Evolutionary conservation across 805 yeast genomes (phyloP).

Genomic region (Suhomyces prunicola): DNA sequence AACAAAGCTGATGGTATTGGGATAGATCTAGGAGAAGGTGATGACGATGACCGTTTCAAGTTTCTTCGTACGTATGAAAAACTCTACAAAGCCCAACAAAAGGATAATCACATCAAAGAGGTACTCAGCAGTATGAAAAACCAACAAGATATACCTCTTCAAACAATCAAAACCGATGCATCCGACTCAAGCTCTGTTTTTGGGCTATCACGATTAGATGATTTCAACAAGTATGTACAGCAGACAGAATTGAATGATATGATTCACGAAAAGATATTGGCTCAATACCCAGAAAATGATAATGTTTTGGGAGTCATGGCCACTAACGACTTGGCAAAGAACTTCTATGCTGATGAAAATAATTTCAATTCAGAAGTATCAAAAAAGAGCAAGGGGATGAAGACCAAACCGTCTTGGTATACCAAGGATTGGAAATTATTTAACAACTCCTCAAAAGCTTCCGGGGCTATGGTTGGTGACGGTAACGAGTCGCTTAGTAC

Average conservation of each 20-base stretch:
- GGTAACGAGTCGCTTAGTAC: slow-evolving; percentile 1
- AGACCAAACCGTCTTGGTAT: slow-evolving; percentile 13
- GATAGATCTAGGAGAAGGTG: not conserved
- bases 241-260: slow-evolving; percentile 33
- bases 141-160: slow-evolving; percentile 10
- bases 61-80: slow-evolving; percentile 24
- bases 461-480: not conserved
- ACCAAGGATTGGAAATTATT: slow-evolving; percentile 5
- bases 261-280: slow-evolving; percentile 20
- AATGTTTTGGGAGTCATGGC: slow-evolving; percentile 25
- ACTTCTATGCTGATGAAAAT: slow-evolving; percentile 22
- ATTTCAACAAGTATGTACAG: slow-evolving; percentile 30
- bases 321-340: slow-evolving; percentile 22
- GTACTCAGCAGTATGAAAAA: slow-evolving; percentile 8
- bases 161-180: slow-evolving; percentile 2
- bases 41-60: slow-evolving; percentile 20
- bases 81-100: slow-evolving; percentile 9
- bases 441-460: slow-evolving; percentile 1
- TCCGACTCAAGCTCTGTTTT: slow-evolving; percentile 22
- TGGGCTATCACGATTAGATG: slow-evolving; percentile 30
- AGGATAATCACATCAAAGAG: slow-evolving; percentile 2
- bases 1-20: not conserved
- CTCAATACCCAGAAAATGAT: slow-evolving; percentile 10
- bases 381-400: slow-evolving; percentile 3
- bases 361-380: slow-evolving; percentile 9